Evolutionary conservation across 768 basidiomycete species (phyloP).

Genomic region (Rickenella mellea): DNA sequence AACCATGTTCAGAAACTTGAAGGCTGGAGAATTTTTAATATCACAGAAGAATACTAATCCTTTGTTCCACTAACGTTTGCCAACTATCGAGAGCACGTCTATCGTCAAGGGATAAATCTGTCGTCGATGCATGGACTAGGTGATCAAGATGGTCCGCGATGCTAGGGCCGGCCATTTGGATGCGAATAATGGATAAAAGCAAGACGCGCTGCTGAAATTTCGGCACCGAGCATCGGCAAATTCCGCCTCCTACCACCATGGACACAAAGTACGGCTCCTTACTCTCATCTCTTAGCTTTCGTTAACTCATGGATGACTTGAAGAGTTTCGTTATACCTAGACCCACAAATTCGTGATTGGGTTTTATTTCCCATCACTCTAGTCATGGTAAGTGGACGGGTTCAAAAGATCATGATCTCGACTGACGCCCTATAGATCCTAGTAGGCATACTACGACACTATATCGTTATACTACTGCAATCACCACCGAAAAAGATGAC

Average conservation of each 20-base stretch:
- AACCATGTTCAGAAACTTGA: too few relatives aligned
- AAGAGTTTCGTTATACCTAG: slow-evolving; percentile 60
- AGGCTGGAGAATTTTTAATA: too few relatives aligned
- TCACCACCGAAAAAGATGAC: slow-evolving; percentile 74
- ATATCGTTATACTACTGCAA: slow-evolving; percentile 81
- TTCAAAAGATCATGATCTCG: not conserved
- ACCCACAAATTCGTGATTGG: slow-evolving; percentile 94
- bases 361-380: slow-evolving; percentile 93
- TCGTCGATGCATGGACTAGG: too few relatives aligned
- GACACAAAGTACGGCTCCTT: slow-evolving; percentile 5
- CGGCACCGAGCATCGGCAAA: too few relatives aligned
- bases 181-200: too few relatives aligned
- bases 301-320: not conserved
- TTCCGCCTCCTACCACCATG: slow-evolving; percentile 3
- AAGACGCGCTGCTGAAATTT: too few relatives aligned
- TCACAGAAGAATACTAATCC: too few relatives aligned
- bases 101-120: too few relatives aligned
- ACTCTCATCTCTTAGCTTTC: not conserved
- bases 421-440: slow-evolving; percentile 49
- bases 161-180: too few relatives aligned
- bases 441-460: slow-evolving; percentile 87
- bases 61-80: too few relatives aligned
- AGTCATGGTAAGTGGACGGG: slow-evolving; percentile 67
- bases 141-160: too few relatives aligned
- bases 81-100: too few relatives aligned